Conservation (phyloP, 352 stramenopile species). For the Globisporangium cylindrosporum region DNA sequence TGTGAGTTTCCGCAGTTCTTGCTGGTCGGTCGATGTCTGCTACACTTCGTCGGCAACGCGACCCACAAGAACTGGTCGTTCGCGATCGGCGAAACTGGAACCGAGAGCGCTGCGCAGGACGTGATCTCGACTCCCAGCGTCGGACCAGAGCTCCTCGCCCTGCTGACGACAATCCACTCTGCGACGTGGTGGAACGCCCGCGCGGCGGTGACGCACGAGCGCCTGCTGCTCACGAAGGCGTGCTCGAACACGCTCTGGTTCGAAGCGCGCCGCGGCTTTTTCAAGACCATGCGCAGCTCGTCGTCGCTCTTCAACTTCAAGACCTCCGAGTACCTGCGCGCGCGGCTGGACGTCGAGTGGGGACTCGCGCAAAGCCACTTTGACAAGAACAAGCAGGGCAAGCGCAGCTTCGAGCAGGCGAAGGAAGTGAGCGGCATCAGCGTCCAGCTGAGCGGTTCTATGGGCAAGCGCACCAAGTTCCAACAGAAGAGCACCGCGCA, state of each 20-base stretch:
- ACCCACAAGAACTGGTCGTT: slow-evolving; percentile 64
- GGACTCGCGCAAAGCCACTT: slow-evolving; percentile 93
- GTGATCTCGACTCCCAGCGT: slow-evolving; percentile 28
- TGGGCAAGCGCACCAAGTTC: slow-evolving; percentile 95
- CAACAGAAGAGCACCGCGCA: slow-evolving; percentile 91
- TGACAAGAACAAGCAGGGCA: slow-evolving; percentile 87
- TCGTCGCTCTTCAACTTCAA: slow-evolving; percentile 39
- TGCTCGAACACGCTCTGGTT: slow-evolving; percentile 78
- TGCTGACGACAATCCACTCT: slow-evolving; percentile 32
- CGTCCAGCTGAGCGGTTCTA: slow-evolving; percentile 88
- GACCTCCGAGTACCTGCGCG: slow-evolving; percentile 51
- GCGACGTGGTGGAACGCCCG: slow-evolving; percentile 74
- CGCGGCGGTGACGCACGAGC: slow-evolving; percentile 67
- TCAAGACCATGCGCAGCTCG: slow-evolving; percentile 32
- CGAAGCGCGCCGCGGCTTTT: slow-evolving; percentile 60
- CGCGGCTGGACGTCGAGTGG: slow-evolving; percentile 89
- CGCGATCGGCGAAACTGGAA: slow-evolving; percentile 36
- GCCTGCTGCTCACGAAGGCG: slow-evolving; percentile 58
- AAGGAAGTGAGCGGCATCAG: slow-evolving; percentile 79
- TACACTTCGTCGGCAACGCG: slow-evolving; percentile 63
- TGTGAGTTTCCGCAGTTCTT: slow-evolving; percentile 76
- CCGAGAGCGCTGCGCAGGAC: slow-evolving; percentile 44
- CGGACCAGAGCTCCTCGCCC: slow-evolving; percentile 16
- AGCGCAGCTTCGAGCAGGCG: slow-evolving; percentile 86
- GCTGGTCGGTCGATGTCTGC: slow-evolving; percentile 55